Base-by-base conservation (phyloP, 2,329 filamentous ascomycete species). In the Diaporthe batatas region DNA sequence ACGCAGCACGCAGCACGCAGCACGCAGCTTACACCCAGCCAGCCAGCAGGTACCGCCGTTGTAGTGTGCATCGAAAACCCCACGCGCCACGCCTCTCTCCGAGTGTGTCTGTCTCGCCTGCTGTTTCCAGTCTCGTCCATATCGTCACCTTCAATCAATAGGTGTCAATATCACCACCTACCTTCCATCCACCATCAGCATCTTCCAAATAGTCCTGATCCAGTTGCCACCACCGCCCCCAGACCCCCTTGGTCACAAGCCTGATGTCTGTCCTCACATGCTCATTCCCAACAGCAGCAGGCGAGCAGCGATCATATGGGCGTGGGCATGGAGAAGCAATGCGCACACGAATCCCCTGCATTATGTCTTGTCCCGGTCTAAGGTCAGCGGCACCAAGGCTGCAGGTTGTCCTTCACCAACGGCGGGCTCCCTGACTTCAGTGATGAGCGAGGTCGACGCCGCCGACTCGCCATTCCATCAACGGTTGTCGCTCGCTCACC, bases 31-130 rank as follows among this genome's bases (percentile, higher is more conserved):
- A 10, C 34, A 25, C 3, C n/a, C 44, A 47, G 23, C 39, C 34
- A 25, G 0, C n/a, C 44, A 47, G 23, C 39, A 36, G 39, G 58
- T 29, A 47, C 36, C 39, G 29, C 29, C 29, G 29, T 29, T 29
- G 58, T 6, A 47, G 39, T 34, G 14, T 42, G 58, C 58, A 64
- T 29, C 44, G 10, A 36, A n/a, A 32, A 51, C 62, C 62, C 62
- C 62, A 65, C 62, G 44, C 62, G 21, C n/a, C 44, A 65, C 42
- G 44, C 44, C 59, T 65, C 49, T 65, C 59, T 47, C 6, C 25
- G 42, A n/a, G 59, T 34, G 59, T 36, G 59, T 32, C 59, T 8
- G 39, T 42, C 39, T 23, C 21, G 44, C 32, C 32, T 39, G 47
- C 32, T 67, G 47, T 51, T 39, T 53, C 29, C 21, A 67, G 32